phyloP scores from a whole-genome alignment of 164 flowering plant genomes.

The Warburgia ugandensis region DNA sequence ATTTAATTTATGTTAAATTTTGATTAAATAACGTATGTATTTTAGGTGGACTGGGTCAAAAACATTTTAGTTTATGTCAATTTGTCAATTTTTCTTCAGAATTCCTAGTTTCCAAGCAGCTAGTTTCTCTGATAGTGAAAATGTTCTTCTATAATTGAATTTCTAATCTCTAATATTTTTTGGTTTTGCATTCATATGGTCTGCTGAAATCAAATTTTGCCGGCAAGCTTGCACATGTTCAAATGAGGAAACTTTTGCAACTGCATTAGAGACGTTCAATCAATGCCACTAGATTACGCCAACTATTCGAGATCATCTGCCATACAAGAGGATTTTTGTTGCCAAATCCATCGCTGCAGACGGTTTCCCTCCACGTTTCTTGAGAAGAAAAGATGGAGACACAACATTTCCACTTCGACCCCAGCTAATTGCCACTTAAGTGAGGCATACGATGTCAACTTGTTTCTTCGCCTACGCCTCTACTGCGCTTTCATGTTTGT shows the following conservation, averaged over 20 bases:
- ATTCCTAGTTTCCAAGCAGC: too few relatives aligned
- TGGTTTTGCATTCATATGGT: background rate
- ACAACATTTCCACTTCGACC: background rate
- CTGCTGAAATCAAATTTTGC: background rate
- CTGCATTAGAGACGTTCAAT: conserved; percentile 20
- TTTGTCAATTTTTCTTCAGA: too few relatives aligned
- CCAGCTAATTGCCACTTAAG: background rate
- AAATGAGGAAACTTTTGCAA: conserved; percentile 32
- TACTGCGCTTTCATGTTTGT: too few relatives aligned
- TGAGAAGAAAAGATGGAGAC: conserved; percentile 15
- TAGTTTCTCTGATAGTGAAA: too few relatives aligned
- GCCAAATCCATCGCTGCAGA: conserved; percentile 17
- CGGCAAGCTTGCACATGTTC: conserved; percentile 44
- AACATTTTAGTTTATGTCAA: too few relatives aligned
- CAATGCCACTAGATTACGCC: conserved; percentile 36
- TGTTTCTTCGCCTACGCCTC: too few relatives aligned
- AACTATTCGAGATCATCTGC: conserved; percentile 26
- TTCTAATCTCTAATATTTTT: background rate
- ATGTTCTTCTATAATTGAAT: too few relatives aligned
- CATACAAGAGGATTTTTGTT: background rate
- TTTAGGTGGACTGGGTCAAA: too few relatives aligned
- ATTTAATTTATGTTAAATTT: too few relatives aligned
- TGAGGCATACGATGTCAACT: background rate
- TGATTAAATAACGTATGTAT: too few relatives aligned
- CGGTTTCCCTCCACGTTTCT: conserved; percentile 14